phyloP scores from a whole-genome alignment of 2,329 filamentous ascomycete genomes.

The Sclerotinia borealis region DNA sequence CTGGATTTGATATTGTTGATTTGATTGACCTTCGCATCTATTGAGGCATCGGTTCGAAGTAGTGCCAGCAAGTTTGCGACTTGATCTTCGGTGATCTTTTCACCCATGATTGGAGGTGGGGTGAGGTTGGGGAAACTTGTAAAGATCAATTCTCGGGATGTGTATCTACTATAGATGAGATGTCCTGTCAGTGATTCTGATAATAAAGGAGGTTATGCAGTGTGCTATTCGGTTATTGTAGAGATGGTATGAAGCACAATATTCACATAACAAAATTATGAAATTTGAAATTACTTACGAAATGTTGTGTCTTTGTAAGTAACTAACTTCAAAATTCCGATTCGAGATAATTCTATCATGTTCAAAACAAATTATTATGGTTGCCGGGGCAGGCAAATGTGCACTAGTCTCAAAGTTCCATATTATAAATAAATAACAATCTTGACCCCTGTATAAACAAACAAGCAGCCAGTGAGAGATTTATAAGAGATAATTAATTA shows the following conservation, averaged over 20 bases:
- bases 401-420: background rate
- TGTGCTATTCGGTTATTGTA: background rate
- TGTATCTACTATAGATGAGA: constrained; percentile 19
- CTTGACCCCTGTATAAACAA: background rate
- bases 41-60: constrained; percentile 54
- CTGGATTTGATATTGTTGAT: constrained; percentile 74
- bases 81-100: constrained; percentile 54
- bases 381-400: constrained; percentile 5
- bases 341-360: constrained; percentile 9
- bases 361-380: constrained; percentile 13
- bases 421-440: constrained; percentile 1
- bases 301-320: background rate
- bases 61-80: constrained; percentile 48
- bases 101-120: constrained; percentile 39
- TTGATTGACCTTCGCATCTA: constrained; percentile 64
- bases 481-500: background rate
- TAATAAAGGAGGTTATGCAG: constrained; percentile 1
- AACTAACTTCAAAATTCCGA: background rate
- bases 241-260: background rate
- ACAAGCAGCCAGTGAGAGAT: background rate
- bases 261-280: background rate
- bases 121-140: constrained; percentile 3
- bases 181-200: constrained; percentile 14
- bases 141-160: constrained; percentile 11
- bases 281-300: constrained; percentile 9